Evolutionary conservation across 805 yeast genomes (phyloP), one percentile per base, ranked within the genome.

Genomic region (Yamadazyma insecticola): DNA sequence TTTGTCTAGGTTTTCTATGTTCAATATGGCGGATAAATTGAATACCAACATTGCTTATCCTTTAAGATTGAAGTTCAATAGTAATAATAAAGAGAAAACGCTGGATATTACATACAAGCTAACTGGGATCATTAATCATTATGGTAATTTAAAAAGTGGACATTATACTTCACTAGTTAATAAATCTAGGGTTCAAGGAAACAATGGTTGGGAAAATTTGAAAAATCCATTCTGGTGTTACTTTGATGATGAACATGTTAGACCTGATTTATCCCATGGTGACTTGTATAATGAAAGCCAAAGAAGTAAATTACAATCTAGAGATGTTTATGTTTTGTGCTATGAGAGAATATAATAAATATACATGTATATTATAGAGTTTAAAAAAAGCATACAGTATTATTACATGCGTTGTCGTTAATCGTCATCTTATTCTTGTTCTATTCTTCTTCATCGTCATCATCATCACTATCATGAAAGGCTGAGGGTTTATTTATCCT

Each of bases 131-230:
- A 78, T 83, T 4, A 82, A 81, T 47, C 94, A 83, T 50, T 64
- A 69, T 35, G 92, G 94, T 2, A 72, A 73, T 25, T 58, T 81
- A 32, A 72, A 75, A 36, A 76, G 84, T 29, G 94, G 94, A 0
- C 94, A 83, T 52, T 83, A 83, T 48, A 83, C 89, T 1, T 64
- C 87, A 0, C 55, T 80, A 27, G 78, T 80, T 3, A 73, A 78
- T 44, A 78, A 70, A 44, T 47, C 63, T 1, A 33, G 33, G 11
- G n/a, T n/a, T n/a, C n/a, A n/a, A n/a, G n/a, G n/a, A n/a, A n/a
- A n/a, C n/a, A n/a, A n/a, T n/a, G n/a, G n/a, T n/a, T n/a, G n/a
- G n/a, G n/a, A n/a, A n/a, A n/a, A n/a, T n/a, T n/a, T n/a, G n/a
- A 36, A 37, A 12, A 22, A 29, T 8, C 78, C 78, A 20, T 62